phyloP scores from a whole-genome alignment of 148 eudicot genomes.

The Rhododendron mucronatum region DNA sequence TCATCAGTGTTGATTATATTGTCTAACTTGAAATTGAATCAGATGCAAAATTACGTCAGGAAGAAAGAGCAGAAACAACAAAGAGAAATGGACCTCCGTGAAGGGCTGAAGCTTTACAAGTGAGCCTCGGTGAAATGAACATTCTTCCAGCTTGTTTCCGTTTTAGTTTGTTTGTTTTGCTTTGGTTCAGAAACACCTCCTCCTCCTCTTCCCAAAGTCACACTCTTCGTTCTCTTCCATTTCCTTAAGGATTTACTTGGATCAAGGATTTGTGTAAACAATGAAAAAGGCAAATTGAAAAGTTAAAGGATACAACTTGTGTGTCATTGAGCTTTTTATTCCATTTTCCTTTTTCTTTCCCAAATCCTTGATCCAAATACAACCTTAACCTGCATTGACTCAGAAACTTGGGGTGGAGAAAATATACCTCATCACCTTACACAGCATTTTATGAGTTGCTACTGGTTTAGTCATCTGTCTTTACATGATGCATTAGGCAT shows the following conservation, averaged over 20 bases:
- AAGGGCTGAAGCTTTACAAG: slow-evolving; percentile 87
- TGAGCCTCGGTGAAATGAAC: slow-evolving; percentile 18
- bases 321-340: neutral
- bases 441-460: neutral
- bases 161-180: neutral
- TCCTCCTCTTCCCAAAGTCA: neutral
- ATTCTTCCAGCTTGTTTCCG: neutral
- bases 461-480: neutral
- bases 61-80: slow-evolving; percentile 70
- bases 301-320: neutral
- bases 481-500: neutral
- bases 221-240: neutral
- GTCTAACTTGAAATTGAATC: slow-evolving; percentile 5
- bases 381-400: neutral
- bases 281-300: neutral
- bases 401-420: neutral
- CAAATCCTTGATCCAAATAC: neutral
- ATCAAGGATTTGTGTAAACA: neutral
- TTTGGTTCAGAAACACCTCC: neutral
- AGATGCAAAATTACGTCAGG: slow-evolving; percentile 71
- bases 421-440: neutral
- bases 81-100: slow-evolving; percentile 76
- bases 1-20: neutral
- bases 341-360: neutral
- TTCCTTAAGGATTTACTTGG: neutral